phyloP scores from a whole-genome alignment of 805 yeast species.

The Scheffersomyces stipitis region DNA sequence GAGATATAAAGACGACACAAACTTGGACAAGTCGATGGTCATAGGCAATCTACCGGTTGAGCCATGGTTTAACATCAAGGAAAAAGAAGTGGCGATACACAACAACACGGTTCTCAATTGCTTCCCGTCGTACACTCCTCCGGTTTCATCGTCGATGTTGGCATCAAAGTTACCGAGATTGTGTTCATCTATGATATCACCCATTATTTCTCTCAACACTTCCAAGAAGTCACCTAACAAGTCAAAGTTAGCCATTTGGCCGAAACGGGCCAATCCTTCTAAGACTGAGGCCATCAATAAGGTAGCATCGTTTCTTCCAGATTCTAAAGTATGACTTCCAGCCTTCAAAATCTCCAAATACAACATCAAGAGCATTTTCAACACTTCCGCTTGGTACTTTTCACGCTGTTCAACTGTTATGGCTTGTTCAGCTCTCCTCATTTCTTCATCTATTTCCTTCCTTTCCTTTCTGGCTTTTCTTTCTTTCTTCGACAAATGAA shows the following conservation, averaged over 20 bases:
- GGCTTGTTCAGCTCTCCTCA: constrained; percentile 82
- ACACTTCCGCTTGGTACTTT: constrained; percentile 76
- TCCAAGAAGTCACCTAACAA: constrained; percentile 89
- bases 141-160: constrained; percentile 20
- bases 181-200: constrained; percentile 48
- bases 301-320: constrained; percentile 49
- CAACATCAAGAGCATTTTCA: constrained; percentile 67
- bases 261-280: constrained; percentile 88
- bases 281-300: constrained; percentile 76
- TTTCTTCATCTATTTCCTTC: constrained; percentile 84
- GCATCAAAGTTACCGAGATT: constrained; percentile 34
- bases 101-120: constrained; percentile 73
- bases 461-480: constrained; percentile 84
- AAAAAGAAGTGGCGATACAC: constrained; percentile 87
- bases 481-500: constrained; percentile 88
- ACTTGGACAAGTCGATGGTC: constrained; percentile 67
- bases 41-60: constrained; percentile 60
- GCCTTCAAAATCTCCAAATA: constrained; percentile 75
- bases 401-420: constrained; percentile 88
- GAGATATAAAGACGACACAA: constrained; percentile 72
- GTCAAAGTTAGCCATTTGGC: constrained; percentile 91
- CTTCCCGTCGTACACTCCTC: constrained; percentile 31
- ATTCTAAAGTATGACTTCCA: constrained; percentile 23
- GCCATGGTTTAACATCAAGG: constrained; percentile 73
- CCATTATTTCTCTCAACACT: constrained; percentile 79